Base-by-base conservation (phyloP, 352 stramenopile genomes). In the Pythium plurisporium region DNA sequence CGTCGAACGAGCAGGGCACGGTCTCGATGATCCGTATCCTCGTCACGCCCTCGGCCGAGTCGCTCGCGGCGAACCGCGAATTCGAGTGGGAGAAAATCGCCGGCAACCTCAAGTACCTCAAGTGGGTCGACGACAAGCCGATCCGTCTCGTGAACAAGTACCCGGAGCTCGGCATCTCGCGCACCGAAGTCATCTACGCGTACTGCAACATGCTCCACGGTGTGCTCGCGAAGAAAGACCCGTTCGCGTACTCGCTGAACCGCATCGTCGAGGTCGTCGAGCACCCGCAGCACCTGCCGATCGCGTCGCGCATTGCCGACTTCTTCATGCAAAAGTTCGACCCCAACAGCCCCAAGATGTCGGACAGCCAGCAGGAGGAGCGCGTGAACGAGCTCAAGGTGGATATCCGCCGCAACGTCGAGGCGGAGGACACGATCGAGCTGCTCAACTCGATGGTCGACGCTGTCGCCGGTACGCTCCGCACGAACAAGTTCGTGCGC, bases 121-220 rank as follows among this genome's bases (percentile, higher is more conserved):
- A 92, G 69, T 93, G 81, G 80, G 59, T 92, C 26, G 85, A 94
- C 52, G 79, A 92, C 64, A 82, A 84, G n/a, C 79, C 82, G 17
- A 56, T 95, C 49, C 70, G 77, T 37, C 65, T 96, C 17, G 85
- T 82, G 46, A 73, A 89, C 55, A 81, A 93, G 63, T 68, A 91
- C 69, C 91, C 96, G 55, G 84, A 96, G 26, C 62, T 99, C 37
- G 92, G 94, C 25, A 75, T 98, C 38, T 86, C 78, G 31, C 86
- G 90, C 27, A 87, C 91, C 23, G 95, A 99, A 65, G 87, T 98
- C 62, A 98, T 99, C 65, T 97, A 96, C 48, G 91, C 89, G 15
- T 96, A 98, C 74, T 90, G 80, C 43, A 95, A 95, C 62, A 94
- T 98, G 70, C 74, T 98, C 51, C 96, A 99, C 79, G 90, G 94